Evolutionary conservation across 1,284 basidiomycete species (phyloP).

Genomic region (Cutaneotrichosporon dermatis): DNA sequence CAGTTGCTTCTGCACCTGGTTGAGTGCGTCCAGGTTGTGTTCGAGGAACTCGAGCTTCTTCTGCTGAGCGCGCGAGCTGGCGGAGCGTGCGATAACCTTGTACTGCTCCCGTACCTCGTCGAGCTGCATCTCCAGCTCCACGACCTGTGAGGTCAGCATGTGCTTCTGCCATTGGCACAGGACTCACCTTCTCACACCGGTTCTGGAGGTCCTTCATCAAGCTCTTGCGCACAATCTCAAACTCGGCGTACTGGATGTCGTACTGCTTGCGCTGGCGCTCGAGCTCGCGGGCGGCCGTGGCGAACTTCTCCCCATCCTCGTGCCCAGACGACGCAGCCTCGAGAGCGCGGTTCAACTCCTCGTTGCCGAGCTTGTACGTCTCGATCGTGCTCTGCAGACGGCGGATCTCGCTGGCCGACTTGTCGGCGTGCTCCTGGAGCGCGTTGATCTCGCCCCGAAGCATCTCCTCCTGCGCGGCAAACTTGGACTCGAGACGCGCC

Average conservation of each 20-base stretch:
- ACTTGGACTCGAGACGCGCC: slow-evolving; percentile 91
- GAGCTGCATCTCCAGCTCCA: slow-evolving; percentile 97
- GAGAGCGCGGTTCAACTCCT: slow-evolving; percentile 96
- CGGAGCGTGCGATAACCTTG: slow-evolving; percentile 95
- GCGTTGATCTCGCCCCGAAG: slow-evolving; percentile 81
- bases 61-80: slow-evolving; percentile 96
- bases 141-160: slow-evolving; percentile 65
- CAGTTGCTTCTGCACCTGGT: slow-evolving; percentile 96
- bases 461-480: slow-evolving; percentile 84
- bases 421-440: slow-evolving; percentile 85
- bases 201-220: slow-evolving; percentile 98
- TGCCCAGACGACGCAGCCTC: slow-evolving; percentile 94
- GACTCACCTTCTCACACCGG: slow-evolving; percentile 90
- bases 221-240: slow-evolving; percentile 97
- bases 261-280: slow-evolving; percentile 95
- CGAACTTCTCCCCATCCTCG: slow-evolving; percentile 91
- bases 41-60: slow-evolving; percentile 99
- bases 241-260: slow-evolving; percentile 94
- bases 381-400: slow-evolving; percentile 82
- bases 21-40: slow-evolving; percentile 93
- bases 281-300: slow-evolving; percentile 92
- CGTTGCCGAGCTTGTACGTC: slow-evolving; percentile 90
- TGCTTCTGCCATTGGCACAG: background rate
- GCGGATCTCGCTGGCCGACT: slow-evolving; percentile 78
- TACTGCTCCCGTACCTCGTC: slow-evolving; percentile 99